phyloP scores from a whole-genome alignment of 169 alveolate species.

The Plasmodium chabaudi region DNA sequence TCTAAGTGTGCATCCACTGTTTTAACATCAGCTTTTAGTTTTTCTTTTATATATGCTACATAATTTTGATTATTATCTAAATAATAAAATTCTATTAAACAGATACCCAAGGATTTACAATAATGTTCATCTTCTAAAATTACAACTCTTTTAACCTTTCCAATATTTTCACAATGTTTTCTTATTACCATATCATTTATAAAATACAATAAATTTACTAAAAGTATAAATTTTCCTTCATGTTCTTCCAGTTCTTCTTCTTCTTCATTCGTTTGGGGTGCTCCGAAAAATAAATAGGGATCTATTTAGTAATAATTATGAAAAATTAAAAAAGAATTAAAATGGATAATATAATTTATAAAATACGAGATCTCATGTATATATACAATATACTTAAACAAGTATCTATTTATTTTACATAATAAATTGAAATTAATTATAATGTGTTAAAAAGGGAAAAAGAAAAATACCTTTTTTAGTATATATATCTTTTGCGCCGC shows the following conservation, averaged over 20 bases:
- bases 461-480: slow-evolving; percentile 53
- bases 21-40: slow-evolving; percentile 43
- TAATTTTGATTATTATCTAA: slow-evolving; percentile 59
- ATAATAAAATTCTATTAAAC: slow-evolving; percentile 59
- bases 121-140: slow-evolving; percentile 63
- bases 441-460: neutral
- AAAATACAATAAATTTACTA: slow-evolving; percentile 44
- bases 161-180: slow-evolving; percentile 47
- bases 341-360: neutral
- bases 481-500: slow-evolving; percentile 42
- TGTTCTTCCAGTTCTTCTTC: slow-evolving; percentile 3
- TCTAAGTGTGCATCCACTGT: slow-evolving; percentile 19
- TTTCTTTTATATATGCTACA: slow-evolving; percentile 52
- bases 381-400: no score
- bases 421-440: no score
- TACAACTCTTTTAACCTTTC: slow-evolving; percentile 72
- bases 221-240: slow-evolving; percentile 21
- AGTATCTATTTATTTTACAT: no score
- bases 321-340: neutral
- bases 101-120: slow-evolving; percentile 67
- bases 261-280: slow-evolving; percentile 70
- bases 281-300: slow-evolving; percentile 63
- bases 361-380: no score
- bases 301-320: slow-evolving; percentile 20
- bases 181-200: slow-evolving; percentile 63